Evolutionary conservation across 208 protist genomes (phyloP).

Genomic region (Blastocrithidia nonstop): DNA sequence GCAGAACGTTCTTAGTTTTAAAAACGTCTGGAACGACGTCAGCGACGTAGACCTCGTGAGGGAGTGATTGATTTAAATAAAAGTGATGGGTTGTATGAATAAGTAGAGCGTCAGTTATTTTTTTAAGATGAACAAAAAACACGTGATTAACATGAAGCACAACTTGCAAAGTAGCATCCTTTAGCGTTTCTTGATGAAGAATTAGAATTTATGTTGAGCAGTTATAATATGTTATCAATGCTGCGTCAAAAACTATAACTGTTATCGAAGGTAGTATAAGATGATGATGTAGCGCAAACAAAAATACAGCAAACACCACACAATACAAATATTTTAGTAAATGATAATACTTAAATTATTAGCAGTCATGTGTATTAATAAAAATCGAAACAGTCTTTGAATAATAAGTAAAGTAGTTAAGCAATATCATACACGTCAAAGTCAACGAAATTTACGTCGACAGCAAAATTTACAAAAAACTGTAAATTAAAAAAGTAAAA

Average conservation of each 20-base stretch:
- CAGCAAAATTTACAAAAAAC: too few species aligned
- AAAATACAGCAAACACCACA: too few species aligned
- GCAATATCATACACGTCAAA: too few species aligned
- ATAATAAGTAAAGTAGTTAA: too few species aligned
- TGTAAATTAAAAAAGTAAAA: too few species aligned
- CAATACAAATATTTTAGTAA: too few species aligned
- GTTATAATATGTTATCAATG: constrained; percentile 9
- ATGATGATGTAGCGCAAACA: too few species aligned
- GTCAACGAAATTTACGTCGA: too few species aligned
- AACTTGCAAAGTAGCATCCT: constrained; percentile 14
- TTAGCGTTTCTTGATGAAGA: constrained; percentile 26
- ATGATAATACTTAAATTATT: too few species aligned
- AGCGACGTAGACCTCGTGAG: not conserved
- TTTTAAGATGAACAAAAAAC: constrained; percentile 19
- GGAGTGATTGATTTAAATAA: not conserved
- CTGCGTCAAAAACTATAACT: constrained; percentile 7
- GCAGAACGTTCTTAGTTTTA: constrained; percentile 8
- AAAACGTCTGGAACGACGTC: not conserved
- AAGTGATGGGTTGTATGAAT: not conserved
- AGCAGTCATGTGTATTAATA: too few species aligned
- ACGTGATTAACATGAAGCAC: constrained; percentile 13
- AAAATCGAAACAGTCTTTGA: too few species aligned
- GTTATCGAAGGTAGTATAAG: too few species aligned
- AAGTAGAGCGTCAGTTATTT: constrained; percentile 7
- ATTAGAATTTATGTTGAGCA: constrained; percentile 7